phyloP scores from a whole-genome alignment of 2,329 filamentous ascomycete genomes.

The Xylaria sp. region DNA sequence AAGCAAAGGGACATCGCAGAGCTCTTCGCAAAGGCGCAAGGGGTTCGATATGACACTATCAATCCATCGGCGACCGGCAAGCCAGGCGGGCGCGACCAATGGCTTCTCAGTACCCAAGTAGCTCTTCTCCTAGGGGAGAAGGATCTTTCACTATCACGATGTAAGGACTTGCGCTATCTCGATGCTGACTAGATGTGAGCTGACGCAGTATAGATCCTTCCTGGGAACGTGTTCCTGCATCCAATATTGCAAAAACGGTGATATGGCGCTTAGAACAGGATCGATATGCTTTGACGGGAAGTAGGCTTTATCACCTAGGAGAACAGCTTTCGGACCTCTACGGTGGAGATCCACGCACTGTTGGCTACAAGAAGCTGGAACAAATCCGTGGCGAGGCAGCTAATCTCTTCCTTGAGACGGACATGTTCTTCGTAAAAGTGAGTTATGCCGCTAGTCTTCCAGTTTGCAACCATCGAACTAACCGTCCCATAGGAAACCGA shows the following conservation, averaged over 20 bases:
- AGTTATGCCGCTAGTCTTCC: constrained; percentile 34
- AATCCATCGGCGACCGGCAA: constrained; percentile 63
- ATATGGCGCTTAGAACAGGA: constrained; percentile 70
- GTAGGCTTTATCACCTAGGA: constrained; percentile 64
- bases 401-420: constrained; percentile 65
- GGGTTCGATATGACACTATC: constrained; percentile 73
- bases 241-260: constrained; percentile 64
- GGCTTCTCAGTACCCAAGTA: constrained; percentile 73
- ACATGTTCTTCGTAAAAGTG: constrained; percentile 77
- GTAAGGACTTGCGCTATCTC: constrained; percentile 55
- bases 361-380: constrained; percentile 59
- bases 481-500: constrained; percentile 64
- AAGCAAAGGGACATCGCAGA: constrained; percentile 62
- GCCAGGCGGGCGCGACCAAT: constrained; percentile 70
- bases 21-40: constrained; percentile 67
- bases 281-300: constrained; percentile 65
- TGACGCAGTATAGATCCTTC: constrained; percentile 59
- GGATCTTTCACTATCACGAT: constrained; percentile 69
- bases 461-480: constrained; percentile 16
- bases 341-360: constrained; percentile 56
- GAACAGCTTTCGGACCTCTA: constrained; percentile 65
- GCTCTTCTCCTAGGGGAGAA: constrained; percentile 73
- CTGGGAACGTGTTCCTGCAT: constrained; percentile 68
- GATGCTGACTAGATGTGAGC: constrained; percentile 19
- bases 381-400: constrained; percentile 62